Percentiles rank a stretch among this genome's conserved stretches.
phyloP scores from a whole-genome alignment of 345 rosid genomes.

The Camelina laxa region DNA sequence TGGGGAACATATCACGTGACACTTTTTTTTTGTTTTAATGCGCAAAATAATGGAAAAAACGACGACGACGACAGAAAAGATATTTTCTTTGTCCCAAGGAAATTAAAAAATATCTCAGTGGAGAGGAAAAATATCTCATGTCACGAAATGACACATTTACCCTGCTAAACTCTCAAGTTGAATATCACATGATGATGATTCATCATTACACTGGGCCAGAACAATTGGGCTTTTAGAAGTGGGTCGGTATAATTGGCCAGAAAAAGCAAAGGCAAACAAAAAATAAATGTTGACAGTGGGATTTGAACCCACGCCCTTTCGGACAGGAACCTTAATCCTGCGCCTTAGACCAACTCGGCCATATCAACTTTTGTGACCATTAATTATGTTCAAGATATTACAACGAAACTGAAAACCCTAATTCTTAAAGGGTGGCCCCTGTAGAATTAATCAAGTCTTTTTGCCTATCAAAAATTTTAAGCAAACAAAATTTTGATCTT shows the following conservation, averaged over 20 bases:
- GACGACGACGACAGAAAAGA: not conserved
- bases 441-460: too few relatives aligned
- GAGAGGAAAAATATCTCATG: slow-evolving; percentile 19
- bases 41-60: slow-evolving; percentile 26
- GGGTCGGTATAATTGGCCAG: not conserved
- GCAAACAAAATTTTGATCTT: too few relatives aligned
- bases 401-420: too few relatives aligned
- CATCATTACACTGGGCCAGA: not conserved
- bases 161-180: not conserved
- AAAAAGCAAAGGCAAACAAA: not conserved
- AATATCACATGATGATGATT: not conserved
- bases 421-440: too few relatives aligned
- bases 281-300: slow-evolving; percentile 73
- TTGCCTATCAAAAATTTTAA: too few relatives aligned
- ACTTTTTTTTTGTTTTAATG: slow-evolving; percentile 20
- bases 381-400: not conserved
- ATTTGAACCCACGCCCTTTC: slow-evolving; percentile 99
- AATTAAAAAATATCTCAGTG: slow-evolving; percentile 18
- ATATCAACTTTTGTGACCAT: slow-evolving; percentile 53
- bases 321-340: slow-evolving; percentile 99
- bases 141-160: not conserved
- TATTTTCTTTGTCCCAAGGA: slow-evolving; percentile 9
- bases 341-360: slow-evolving; percentile 99
- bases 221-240: not conserved
- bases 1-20: slow-evolving; percentile 45